These are phyloP conservation scores for Verticillium albo-atrum DNA, from an alignment of 2,329 filamentous ascomycete genomes.

Conservation along the genomic window DNA sequence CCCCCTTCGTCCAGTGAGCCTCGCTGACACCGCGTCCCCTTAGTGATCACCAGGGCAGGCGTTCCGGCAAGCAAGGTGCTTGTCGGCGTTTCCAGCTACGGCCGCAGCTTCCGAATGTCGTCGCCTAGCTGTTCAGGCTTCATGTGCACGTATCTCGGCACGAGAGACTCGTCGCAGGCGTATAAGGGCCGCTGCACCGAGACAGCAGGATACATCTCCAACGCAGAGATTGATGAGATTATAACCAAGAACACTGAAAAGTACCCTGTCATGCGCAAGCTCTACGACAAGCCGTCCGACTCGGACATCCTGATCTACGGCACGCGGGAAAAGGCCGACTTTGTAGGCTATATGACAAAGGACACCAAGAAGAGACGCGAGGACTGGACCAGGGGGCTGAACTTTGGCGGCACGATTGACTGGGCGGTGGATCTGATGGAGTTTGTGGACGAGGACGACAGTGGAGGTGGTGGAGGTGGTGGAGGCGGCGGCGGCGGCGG, in stretches of 20 bases:
- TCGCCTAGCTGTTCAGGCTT: too few relatives aligned
- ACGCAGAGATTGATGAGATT: conserved; percentile 22
- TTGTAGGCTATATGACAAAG: neutral
- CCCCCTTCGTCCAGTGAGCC: too few relatives aligned
- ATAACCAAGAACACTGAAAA: neutral
- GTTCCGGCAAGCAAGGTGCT: too few relatives aligned
- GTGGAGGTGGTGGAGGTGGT: neutral
- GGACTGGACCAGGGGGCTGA: neutral
- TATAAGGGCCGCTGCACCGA: conserved; percentile 20
- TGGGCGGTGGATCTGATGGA: neutral
- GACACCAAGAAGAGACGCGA: neutral
- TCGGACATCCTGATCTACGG: neutral
- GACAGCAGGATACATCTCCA: conserved; percentile 22
- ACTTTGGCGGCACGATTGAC: neutral
- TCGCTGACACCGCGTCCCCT: too few relatives aligned
- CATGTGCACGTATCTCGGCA: too few relatives aligned
- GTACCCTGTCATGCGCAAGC: neutral
- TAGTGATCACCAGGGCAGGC: too few relatives aligned
- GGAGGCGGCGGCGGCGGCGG: too few relatives aligned
- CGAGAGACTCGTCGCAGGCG: conserved; percentile 4
- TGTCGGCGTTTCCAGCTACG: too few relatives aligned
- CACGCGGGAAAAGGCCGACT: too few relatives aligned
- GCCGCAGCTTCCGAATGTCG: too few relatives aligned
- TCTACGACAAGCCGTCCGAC: neutral
- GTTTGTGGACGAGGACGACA: neutral